Percentiles rank a stretch among this genome's conserved stretches.
phyloP scores from a whole-genome alignment of 176 grass and related monocot genomes.

The Triticum urartu region DNA sequence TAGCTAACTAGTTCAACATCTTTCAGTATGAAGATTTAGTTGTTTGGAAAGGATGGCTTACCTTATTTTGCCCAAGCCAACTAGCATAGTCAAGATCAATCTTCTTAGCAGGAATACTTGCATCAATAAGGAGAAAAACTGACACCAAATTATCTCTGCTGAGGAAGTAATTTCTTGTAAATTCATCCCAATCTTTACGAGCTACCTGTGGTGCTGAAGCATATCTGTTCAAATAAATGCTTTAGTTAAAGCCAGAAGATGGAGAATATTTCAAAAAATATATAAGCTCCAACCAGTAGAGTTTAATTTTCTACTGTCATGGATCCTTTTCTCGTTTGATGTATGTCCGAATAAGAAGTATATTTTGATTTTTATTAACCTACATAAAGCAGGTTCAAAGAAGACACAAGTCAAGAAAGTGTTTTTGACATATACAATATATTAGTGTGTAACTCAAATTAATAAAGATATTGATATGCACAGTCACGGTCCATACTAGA shows the following conservation, averaged over 20 bases:
- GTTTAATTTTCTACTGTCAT: neutral
- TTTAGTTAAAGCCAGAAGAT: constrained; percentile 25
- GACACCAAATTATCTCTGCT: constrained; percentile 72
- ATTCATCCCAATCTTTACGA: constrained; percentile 78
- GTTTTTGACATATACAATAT: constrained; percentile 2
- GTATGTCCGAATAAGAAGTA: neutral
- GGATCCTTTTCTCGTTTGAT: neutral
- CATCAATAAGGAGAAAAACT: constrained; percentile 95
- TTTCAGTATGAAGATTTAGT: neutral
- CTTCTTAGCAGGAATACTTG: constrained; percentile 94
- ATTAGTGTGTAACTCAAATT: neutral
- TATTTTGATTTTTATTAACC: neutral
- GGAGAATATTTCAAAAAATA: constrained; percentile 6
- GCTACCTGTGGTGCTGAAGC: constrained; percentile 84
- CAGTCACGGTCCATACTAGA: neutral
- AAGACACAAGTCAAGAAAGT: neutral
- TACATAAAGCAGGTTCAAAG: neutral
- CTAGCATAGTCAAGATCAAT: constrained; percentile 99
- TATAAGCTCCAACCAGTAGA: neutral
- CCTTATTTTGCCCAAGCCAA: constrained; percentile 97
- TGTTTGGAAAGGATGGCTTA: constrained; percentile 28
- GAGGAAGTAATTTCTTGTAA: constrained; percentile 91
- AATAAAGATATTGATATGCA: neutral
- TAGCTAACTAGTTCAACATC: neutral
- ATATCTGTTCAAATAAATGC: constrained; percentile 66